Evolutionary conservation across 768 basidiomycete species (phyloP).

Genomic region (Naganishia onofrii): DNA sequence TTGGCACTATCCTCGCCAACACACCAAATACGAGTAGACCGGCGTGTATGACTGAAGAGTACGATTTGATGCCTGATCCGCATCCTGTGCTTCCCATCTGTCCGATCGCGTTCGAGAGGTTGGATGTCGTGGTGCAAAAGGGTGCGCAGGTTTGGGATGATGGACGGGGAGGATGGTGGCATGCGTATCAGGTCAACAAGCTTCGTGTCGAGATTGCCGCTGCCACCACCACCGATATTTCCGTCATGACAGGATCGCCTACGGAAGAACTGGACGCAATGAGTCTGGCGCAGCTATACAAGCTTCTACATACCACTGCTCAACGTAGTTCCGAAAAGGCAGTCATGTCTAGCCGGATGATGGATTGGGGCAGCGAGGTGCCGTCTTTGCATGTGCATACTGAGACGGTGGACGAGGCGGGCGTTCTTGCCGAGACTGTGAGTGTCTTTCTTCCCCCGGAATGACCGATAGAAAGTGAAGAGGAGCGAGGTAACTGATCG

Average conservation of each 20-base stretch:
- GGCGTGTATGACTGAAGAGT: constrained; percentile 23
- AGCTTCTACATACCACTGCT: constrained; percentile 1
- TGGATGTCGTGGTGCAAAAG: not conserved
- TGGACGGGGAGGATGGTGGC: not conserved
- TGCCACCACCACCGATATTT: not conserved
- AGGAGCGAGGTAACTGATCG: not conserved
- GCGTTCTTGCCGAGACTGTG: constrained; percentile 1
- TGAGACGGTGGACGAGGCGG: not conserved
- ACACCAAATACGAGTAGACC: constrained; percentile 10
- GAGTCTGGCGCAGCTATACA: not conserved
- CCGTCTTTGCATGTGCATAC: not conserved
- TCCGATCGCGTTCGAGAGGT: constrained; percentile 11
- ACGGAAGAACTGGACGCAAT: not conserved
- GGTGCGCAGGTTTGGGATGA: constrained; percentile 1
- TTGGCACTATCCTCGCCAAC: not conserved
- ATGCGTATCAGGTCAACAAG: constrained; percentile 20
- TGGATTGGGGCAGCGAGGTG: constrained; percentile 2
- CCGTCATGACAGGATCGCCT: not conserved
- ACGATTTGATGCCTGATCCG: constrained; percentile 17
- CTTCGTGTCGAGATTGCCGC: constrained; percentile 13
- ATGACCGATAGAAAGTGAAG: not conserved
- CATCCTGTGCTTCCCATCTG: constrained; percentile 22
- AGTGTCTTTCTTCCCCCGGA: not conserved
- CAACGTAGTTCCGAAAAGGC: constrained; percentile 12
- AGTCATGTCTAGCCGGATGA: constrained; percentile 10